Conservation (phyloP, 805 yeast species). For the Monosporozyma unispora region DNA sequence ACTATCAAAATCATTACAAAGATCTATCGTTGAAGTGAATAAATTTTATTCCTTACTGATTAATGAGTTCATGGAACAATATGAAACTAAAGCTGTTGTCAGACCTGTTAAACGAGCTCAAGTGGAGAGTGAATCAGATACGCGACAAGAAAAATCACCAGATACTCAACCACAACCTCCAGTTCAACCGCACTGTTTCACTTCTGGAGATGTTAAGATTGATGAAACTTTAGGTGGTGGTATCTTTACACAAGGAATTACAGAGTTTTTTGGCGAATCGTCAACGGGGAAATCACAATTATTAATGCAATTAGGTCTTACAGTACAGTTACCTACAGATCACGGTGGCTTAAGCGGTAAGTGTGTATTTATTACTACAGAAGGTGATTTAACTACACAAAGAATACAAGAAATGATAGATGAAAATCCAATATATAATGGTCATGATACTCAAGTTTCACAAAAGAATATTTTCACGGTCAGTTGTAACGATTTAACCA, state of each 20-base stretch:
- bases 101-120: background rate
- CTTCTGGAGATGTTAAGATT: slow-evolving; percentile 44
- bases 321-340: slow-evolving; percentile 43
- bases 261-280: slow-evolving; percentile 78
- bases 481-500: slow-evolving; percentile 58
- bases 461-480: slow-evolving; percentile 40
- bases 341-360: slow-evolving; percentile 42
- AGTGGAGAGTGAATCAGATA: background rate
- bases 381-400: slow-evolving; percentile 58
- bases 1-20: slow-evolving; percentile 27
- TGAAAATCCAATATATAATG: slow-evolving; percentile 26
- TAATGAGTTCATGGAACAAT: slow-evolving; percentile 12
- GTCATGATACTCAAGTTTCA: slow-evolving; percentile 27
- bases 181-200: slow-evolving; percentile 32
- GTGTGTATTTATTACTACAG: slow-evolving; percentile 74
- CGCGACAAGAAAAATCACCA: background rate
- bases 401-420: slow-evolving; percentile 46
- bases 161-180: background rate
- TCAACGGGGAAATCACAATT: slow-evolving; percentile 84
- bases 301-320: slow-evolving; percentile 52
- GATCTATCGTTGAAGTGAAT: slow-evolving; percentile 29
- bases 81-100: slow-evolving; percentile 6
- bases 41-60: slow-evolving; percentile 17
- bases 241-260: slow-evolving; percentile 42
- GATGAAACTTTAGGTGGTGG: slow-evolving; percentile 52